Base-by-base conservation (phyloP, 306 rosid species). In the Adenanthera pavonina region DNA sequence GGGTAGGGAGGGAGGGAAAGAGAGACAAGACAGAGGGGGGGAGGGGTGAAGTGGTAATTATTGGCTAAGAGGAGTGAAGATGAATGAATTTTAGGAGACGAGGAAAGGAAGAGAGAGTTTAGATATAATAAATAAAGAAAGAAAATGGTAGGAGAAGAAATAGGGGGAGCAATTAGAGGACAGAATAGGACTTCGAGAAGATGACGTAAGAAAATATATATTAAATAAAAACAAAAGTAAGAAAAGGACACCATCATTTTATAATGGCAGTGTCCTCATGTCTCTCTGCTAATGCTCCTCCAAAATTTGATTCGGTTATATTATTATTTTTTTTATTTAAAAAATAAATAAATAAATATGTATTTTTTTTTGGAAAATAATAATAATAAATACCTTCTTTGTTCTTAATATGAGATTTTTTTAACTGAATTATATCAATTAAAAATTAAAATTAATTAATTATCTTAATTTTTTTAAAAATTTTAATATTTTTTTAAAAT, bases 211-310 rank as follows among this genome's bases (percentile, higher is more conserved):
- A 70, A 73, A 75, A 56, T 40, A 79, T 3, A 3, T 20, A 59
- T 53, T 53, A 52, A 72, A 82, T 80, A 62, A 89, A 62, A 97
- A 95, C 96, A 93, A 68, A 92, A 92, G 73, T 46, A 75, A 82
- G 84, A 83, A 91, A 88, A 83, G 69, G 92, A 84, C 92, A 84
- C 46, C 69, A 86, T 80, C 89, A 80, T 78, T 76, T 78, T 81
- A 72, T 86, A 80, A 86, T 90, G 90, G 90, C 84, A 76, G 75
- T 84, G 92, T 83, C 89, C 89, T 87, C 84, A 78, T 85, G 80
- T 72, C 85, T 81, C 81, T 7, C n/a, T 74, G 82, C 78, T 87
- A 86, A 84, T 70, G 51, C 82, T 14, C 69, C 78, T 83, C 30
- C 65, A 35, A 36, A 20, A 20, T 57, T 4, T 7, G 35, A 12